Conservation (phyloP, 1,284 basidiomycete genomes). For the Tetrapyrgos nigripes region DNA sequence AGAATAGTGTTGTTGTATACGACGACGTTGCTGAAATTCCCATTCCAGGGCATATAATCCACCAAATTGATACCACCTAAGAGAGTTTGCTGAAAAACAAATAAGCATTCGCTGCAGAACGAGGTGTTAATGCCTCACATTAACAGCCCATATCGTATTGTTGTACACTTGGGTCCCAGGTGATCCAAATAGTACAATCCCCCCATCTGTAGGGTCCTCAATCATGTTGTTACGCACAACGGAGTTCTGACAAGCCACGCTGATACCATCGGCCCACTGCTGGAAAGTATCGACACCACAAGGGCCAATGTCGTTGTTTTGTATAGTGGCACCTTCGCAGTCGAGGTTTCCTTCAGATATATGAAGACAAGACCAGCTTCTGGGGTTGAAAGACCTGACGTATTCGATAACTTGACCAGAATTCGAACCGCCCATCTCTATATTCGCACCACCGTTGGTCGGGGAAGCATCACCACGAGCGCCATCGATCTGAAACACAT, state of each 20-base stretch:
- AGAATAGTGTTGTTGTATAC: slow-evolving; percentile 76
- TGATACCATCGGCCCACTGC: slow-evolving; percentile 89
- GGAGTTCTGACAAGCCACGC: slow-evolving; percentile 73
- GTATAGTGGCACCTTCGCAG: slow-evolving; percentile 71
- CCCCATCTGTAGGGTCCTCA: slow-evolving; percentile 80
- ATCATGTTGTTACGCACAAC: slow-evolving; percentile 77
- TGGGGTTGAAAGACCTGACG: slow-evolving; percentile 73
- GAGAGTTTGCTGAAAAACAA: slow-evolving; percentile 67
- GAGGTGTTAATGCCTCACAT: slow-evolving; percentile 52
- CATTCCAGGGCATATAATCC: slow-evolving; percentile 76
- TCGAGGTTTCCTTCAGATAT: slow-evolving; percentile 66
- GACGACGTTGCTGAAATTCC: slow-evolving; percentile 71
- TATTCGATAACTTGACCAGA: slow-evolving; percentile 72
- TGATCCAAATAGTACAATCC: slow-evolving; percentile 85
- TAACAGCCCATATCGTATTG: slow-evolving; percentile 73
- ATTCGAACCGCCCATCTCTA: slow-evolving; percentile 80
- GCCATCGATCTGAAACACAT: slow-evolving; percentile 64
- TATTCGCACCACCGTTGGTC: slow-evolving; percentile 71
- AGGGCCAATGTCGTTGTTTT: slow-evolving; percentile 84
- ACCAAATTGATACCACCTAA: slow-evolving; percentile 87
- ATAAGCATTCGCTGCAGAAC: no score
- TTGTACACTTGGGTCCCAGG: slow-evolving; percentile 76
- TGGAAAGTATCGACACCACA: slow-evolving; percentile 69
- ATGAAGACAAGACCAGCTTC: slow-evolving; percentile 80
- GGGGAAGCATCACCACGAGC: slow-evolving; percentile 58